Evolutionary conservation across 768 basidiomycete genomes (phyloP).

Genomic region (Clitopilus hobsonii): DNA sequence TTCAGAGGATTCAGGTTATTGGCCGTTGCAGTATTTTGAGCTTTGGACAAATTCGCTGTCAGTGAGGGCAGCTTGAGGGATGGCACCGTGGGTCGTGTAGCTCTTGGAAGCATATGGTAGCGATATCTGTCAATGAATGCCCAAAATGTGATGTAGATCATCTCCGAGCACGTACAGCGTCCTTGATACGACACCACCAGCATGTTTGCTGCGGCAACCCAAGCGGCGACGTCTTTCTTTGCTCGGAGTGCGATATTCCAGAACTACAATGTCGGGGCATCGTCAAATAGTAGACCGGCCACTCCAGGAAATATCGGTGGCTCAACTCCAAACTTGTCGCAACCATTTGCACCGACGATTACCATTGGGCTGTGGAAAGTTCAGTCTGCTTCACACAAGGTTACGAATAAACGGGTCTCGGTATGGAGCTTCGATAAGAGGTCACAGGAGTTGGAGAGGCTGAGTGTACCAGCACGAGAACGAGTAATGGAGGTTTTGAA

Average conservation of each 20-base stretch:
- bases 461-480: conserved; percentile 63
- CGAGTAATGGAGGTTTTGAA: conserved; percentile 81
- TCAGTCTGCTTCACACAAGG: conserved; percentile 81
- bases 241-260: conserved; percentile 76
- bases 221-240: conserved; percentile 82
- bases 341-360: conserved; percentile 48
- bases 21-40: no score
- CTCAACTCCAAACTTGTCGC: conserved; percentile 3
- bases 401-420: conserved; percentile 84
- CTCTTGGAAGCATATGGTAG: no score
- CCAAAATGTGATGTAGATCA: not conserved
- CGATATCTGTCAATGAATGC: not conserved
- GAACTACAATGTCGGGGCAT: conserved; percentile 62
- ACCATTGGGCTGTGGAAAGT: conserved; percentile 87
- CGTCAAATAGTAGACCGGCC: conserved; percentile 40
- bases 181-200: conserved; percentile 3
- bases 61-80: not conserved
- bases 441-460: conserved; percentile 64
- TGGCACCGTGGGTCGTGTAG: no score
- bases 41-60: not conserved
- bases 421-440: conserved; percentile 93
- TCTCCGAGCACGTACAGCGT: not conserved
- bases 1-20: no score
- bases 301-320: conserved; percentile 31
- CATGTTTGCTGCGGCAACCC: conserved; percentile 83